Percentiles rank a stretch among this genome's conserved stretches.
These are phyloP conservation scores for Viola pubescens DNA, from an alignment of 441 rosid species.

Conservation along the genomic window DNA sequence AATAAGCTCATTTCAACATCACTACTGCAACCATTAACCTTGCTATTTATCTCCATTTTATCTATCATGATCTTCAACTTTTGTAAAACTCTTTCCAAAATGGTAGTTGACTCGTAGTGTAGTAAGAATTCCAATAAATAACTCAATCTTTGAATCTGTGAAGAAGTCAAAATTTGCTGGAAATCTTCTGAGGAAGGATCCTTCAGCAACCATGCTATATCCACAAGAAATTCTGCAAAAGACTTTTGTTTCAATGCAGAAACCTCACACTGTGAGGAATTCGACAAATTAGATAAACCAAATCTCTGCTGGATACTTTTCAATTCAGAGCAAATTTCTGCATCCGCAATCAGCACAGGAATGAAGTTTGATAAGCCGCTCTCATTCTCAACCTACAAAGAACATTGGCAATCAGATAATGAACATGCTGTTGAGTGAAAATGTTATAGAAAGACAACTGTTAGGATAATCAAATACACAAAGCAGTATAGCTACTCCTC, in stretches of 20 bases:
- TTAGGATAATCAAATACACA: not conserved
- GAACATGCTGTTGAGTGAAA: no score
- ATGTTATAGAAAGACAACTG: no score
- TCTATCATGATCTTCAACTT: constrained; percentile 44
- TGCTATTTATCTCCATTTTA: constrained; percentile 25
- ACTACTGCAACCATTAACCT: constrained; percentile 21
- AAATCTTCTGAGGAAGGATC: constrained; percentile 48
- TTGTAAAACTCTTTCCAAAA: constrained; percentile 48
- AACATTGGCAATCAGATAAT: constrained; percentile 4
- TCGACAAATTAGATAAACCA: constrained; percentile 28
- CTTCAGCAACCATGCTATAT: constrained; percentile 80
- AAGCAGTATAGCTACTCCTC: not conserved
- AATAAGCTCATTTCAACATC: constrained; percentile 40
- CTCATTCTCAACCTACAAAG: constrained; percentile 78
- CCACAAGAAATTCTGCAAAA: constrained; percentile 59
- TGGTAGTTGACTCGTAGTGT: constrained; percentile 37
- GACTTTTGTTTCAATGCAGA: constrained; percentile 35
- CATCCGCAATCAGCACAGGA: constrained; percentile 69
- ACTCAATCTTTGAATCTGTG: constrained; percentile 63
- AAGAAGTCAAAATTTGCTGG: constrained; percentile 31
- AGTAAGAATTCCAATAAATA: constrained; percentile 52
- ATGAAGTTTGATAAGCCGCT: constrained; percentile 87
- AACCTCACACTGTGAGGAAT: constrained; percentile 34
- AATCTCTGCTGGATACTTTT: constrained; percentile 48
- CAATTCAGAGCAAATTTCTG: constrained; percentile 70